A percentile compares a stretch with the other conserved stretches of the same genome.
phyloP scores from a whole-genome alignment of 202 grass and related monocot species.

The Panicum virgatum region DNA sequence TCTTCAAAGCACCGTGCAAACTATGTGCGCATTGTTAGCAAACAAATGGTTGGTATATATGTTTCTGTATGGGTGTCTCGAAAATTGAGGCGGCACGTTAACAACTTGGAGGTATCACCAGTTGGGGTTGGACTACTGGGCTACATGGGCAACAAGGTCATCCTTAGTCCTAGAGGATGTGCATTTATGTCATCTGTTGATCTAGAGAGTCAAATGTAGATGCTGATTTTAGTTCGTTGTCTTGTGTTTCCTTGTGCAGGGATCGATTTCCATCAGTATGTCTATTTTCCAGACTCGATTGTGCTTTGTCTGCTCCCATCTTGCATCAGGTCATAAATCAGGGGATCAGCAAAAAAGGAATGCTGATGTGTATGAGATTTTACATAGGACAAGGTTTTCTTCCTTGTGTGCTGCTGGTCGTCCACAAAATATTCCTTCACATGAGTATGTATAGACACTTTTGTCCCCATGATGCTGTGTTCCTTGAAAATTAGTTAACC shows the following conservation, averaged over 20 bases:
- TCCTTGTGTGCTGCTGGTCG: conserved; percentile 38
- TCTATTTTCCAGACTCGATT: conserved; percentile 65
- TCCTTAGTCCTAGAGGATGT: background rate
- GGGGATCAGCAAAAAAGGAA: conserved; percentile 63
- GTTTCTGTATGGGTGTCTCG: conserved; percentile 65
- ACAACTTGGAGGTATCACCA: conserved; percentile 64
- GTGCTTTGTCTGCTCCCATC: conserved; percentile 80
- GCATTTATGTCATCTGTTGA: background rate
- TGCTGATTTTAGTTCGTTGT: background rate
- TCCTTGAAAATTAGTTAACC: conserved; percentile 16
- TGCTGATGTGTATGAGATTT: conserved; percentile 54
- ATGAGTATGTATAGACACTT: conserved; percentile 47
- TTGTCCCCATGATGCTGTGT: background rate
- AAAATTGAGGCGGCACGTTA: conserved; percentile 53
- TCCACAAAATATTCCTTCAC: conserved; percentile 57
- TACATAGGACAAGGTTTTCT: conserved; percentile 58
- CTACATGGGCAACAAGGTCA: conserved; percentile 80
- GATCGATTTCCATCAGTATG: conserved; percentile 68
- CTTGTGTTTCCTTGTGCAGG: conserved; percentile 41
- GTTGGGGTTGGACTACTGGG: conserved; percentile 73
- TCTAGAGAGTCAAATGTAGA: background rate
- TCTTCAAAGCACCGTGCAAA: conserved; percentile 26
- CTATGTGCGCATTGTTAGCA: conserved; percentile 58
- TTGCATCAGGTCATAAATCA: conserved; percentile 62
- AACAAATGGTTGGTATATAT: conserved; percentile 83